Evolutionary conservation across 2,329 filamentous ascomycete species (phyloP).

Genomic region (Didymella segeticola): DNA sequence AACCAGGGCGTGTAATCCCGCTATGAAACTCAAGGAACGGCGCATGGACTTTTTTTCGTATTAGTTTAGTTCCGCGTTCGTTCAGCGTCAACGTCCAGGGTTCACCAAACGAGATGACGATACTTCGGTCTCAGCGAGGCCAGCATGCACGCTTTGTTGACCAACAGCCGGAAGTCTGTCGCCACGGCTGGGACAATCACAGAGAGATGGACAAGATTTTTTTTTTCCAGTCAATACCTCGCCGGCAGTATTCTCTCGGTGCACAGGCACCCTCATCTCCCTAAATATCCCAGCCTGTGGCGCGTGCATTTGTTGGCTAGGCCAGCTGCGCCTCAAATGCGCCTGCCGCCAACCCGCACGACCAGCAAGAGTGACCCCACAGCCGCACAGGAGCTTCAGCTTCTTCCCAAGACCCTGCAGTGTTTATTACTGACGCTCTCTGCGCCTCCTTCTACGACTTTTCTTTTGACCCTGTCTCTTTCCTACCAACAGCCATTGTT

Average conservation of each 20-base stretch:
- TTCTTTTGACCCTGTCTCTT: conserved; percentile 22
- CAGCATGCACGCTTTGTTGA: neutral
- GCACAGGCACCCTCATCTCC: conserved; percentile 11
- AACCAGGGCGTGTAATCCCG: no score
- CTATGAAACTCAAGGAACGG: no score
- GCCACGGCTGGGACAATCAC: neutral
- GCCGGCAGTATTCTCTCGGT: neutral
- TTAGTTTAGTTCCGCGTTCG: conserved; percentile 10
- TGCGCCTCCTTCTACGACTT: conserved; percentile 24
- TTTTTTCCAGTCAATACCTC: neutral
- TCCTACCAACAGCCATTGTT: conserved; percentile 26
- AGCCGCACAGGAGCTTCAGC: conserved; percentile 30
- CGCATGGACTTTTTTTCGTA: conserved; percentile 13
- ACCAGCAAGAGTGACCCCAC: conserved; percentile 37
- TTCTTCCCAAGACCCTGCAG: conserved; percentile 26
- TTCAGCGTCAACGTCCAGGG: conserved; percentile 4
- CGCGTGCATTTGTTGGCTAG: conserved; percentile 18
- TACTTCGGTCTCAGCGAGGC: neutral
- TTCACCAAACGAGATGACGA: conserved; percentile 1
- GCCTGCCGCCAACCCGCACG: conserved; percentile 29
- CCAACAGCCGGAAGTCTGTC: neutral
- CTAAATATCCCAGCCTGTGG: conserved; percentile 18
- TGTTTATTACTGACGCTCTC: conserved; percentile 23
- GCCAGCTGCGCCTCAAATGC: conserved; percentile 27
- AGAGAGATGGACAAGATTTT: neutral